Evolutionary conservation across 345 rosid species (phyloP).

Genomic region (Litchi chinensis): DNA sequence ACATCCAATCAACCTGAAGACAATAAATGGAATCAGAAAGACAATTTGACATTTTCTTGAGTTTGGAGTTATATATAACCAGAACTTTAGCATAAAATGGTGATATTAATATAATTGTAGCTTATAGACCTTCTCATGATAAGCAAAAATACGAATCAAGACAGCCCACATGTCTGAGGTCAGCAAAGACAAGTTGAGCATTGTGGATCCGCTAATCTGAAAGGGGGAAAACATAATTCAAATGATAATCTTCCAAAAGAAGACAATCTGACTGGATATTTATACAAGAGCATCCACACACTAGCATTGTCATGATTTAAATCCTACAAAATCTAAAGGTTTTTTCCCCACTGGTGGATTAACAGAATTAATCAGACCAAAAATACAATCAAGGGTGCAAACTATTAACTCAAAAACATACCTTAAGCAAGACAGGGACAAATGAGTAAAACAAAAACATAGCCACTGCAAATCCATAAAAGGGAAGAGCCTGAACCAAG

Average conservation of each 20-base stretch:
- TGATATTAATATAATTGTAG: neutral
- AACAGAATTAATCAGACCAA: neutral
- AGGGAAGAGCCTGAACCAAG: constrained; percentile 69
- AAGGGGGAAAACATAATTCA: constrained; percentile 9
- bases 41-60: neutral
- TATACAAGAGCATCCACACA: constrained; percentile 1
- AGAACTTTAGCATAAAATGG: neutral
- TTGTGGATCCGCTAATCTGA: constrained; percentile 81
- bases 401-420: constrained; percentile 31
- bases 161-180: constrained; percentile 98
- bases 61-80: neutral
- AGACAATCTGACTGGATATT: constrained; percentile 4
- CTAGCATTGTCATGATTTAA: neutral
- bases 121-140: constrained; percentile 75
- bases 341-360: neutral
- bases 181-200: constrained; percentile 88
- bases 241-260: neutral
- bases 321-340: neutral
- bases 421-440: constrained; percentile 84
- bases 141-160: constrained; percentile 77
- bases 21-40: constrained; percentile 8
- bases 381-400: neutral
- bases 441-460: constrained; percentile 83
- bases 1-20: constrained; percentile 82
- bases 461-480: constrained; percentile 58